These are phyloP conservation scores for Didymella glomerata DNA, from an alignment of 2,329 filamentous ascomycete species.

Conservation along the genomic window DNA sequence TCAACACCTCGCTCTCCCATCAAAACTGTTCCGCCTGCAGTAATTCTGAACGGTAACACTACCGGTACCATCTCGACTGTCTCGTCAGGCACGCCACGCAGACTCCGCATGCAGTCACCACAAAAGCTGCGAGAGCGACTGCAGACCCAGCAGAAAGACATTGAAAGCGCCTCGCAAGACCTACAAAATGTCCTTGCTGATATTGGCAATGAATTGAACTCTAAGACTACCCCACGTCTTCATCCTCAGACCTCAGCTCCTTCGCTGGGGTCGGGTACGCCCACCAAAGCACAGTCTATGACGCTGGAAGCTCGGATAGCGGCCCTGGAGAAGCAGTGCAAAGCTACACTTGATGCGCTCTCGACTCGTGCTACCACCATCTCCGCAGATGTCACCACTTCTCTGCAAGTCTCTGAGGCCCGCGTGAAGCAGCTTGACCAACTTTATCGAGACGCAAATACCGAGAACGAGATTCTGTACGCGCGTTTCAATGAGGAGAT, in stretches of 20 bases:
- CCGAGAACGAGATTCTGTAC: conserved; percentile 93
- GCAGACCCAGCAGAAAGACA: conserved; percentile 78
- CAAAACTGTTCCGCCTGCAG: conserved; percentile 28
- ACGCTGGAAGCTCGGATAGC: conserved; percentile 66
- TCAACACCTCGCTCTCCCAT: conserved; percentile 42
- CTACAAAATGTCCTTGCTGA: conserved; percentile 79
- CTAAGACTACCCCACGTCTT: conserved; percentile 43
- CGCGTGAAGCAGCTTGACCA: conserved; percentile 86
- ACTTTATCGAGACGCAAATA: conserved; percentile 84
- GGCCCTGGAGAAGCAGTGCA: conserved; percentile 73
- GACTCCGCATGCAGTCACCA: conserved; percentile 64
- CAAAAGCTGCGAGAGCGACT: conserved; percentile 81
- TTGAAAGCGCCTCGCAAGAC: conserved; percentile 73
- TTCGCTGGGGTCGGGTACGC: conserved; percentile 28
- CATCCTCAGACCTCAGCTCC: conserved; percentile 43
- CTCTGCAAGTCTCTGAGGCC: conserved; percentile 75
- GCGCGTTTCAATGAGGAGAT: conserved; percentile 92
- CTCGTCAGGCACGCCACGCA: conserved; percentile 35
- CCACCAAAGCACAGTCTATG: conserved; percentile 30
- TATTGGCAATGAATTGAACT: conserved; percentile 81
- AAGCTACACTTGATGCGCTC: conserved; percentile 52
- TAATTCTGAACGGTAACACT: conserved; percentile 3
- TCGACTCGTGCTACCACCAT: conserved; percentile 57
- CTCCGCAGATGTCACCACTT: conserved; percentile 74
- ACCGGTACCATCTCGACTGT: conserved; percentile 26